Conservation (phyloP, 306 rosid genomes). For the Pterocarpus santalinus region DNA sequence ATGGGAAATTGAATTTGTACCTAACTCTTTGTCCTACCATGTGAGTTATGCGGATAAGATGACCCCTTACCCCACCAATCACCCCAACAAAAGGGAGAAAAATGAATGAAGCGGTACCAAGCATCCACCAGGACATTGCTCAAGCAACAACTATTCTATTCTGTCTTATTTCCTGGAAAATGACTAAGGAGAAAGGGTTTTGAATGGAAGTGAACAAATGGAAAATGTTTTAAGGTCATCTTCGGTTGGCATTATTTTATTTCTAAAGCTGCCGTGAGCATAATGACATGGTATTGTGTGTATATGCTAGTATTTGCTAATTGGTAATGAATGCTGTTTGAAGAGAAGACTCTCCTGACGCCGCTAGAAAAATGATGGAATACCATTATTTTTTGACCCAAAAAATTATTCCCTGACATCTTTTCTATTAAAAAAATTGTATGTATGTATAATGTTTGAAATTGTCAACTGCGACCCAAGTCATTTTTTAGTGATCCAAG, state of each 20-base stretch:
- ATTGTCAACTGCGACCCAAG: not conserved
- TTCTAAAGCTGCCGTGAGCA: not conserved
- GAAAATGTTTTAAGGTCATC: conserved; percentile 39
- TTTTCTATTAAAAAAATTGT: not conserved
- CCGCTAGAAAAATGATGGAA: not conserved
- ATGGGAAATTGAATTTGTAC: conserved; percentile 47
- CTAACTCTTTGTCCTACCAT: conserved; percentile 37
- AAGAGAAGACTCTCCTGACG: too few species aligned
- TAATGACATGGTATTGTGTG: not conserved
- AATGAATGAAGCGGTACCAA: conserved; percentile 6
- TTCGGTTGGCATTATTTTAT: conserved; percentile 44
- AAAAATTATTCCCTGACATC: not conserved
- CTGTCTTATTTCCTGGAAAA: conserved; percentile 21
- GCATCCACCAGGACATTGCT: conserved; percentile 22
- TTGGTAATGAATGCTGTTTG: too few species aligned
- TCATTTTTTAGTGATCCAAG: conserved; percentile 19
- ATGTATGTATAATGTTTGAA: not conserved
- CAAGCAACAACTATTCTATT: not conserved
- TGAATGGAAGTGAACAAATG: conserved; percentile 37
- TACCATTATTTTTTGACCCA: conserved; percentile 14
- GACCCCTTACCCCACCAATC: conserved; percentile 25
- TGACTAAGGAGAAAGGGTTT: conserved; percentile 17
- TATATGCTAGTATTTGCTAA: not conserved
- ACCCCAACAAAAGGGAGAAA: not conserved
- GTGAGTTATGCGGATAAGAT: conserved; percentile 35